phyloP scores from a whole-genome alignment of 805 yeast species.

The Wickerhamiella cacticola region DNA sequence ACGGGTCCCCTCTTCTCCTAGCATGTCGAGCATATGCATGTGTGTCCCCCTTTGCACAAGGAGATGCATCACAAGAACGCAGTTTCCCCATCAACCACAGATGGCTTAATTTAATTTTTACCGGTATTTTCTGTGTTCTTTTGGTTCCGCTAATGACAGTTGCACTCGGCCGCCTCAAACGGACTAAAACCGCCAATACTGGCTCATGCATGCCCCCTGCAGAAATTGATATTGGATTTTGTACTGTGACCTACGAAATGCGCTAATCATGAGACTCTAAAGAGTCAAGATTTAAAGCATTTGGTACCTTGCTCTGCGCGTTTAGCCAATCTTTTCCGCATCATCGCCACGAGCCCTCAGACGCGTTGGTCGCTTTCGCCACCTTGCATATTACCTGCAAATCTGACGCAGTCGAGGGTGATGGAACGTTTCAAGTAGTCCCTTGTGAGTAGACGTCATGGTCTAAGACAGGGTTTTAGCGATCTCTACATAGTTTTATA shows the following conservation, averaged over 20 bases:
- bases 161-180: background rate
- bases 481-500: background rate
- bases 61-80: constrained; percentile 10
- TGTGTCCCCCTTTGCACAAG: constrained; percentile 7
- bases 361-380: constrained; percentile 5
- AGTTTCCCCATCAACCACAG: constrained; percentile 12
- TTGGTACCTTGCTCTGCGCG: background rate
- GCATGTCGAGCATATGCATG: constrained; percentile 9
- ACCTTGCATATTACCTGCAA: background rate
- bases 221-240: background rate
- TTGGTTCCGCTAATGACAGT: background rate
- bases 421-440: background rate
- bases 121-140: background rate
- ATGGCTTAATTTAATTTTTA: background rate
- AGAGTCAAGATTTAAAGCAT: background rate
- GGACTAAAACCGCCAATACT: background rate
- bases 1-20: constrained; percentile 8
- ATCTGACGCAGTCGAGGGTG: constrained; percentile 1
- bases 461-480: background rate
- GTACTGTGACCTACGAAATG: background rate
- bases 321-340: constrained; percentile 1
- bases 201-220: constrained; percentile 1
- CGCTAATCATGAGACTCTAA: background rate
- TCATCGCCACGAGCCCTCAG: background rate
- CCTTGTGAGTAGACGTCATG: background rate